phyloP scores from a whole-genome alignment of 164 flowering plant species.

The Protea cynaroides region DNA sequence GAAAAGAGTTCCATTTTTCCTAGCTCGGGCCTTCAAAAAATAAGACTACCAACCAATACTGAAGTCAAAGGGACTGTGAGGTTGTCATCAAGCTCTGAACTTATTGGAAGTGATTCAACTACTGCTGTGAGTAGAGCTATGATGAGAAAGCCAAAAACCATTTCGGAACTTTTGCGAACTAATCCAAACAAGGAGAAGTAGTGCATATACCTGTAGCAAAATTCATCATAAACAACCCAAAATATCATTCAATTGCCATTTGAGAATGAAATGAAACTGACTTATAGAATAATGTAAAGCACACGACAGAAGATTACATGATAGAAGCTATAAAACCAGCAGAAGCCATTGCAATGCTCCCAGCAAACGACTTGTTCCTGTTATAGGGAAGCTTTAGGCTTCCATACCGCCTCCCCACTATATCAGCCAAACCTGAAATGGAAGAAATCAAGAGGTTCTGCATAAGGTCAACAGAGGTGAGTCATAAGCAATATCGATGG shows the following conservation, averaged over 20 bases:
- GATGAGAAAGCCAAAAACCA: constrained; percentile 55
- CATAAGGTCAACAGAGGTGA: too few species aligned
- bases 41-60: constrained; percentile 48
- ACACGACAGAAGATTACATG: constrained; percentile 30
- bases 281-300: background rate
- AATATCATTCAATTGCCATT: background rate
- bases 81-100: constrained; percentile 84
- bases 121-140: constrained; percentile 62
- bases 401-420: constrained; percentile 82
- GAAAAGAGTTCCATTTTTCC: background rate
- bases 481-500: background rate
- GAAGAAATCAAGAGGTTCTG: too few species aligned
- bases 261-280: background rate
- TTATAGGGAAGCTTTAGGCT: constrained; percentile 68
- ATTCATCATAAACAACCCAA: constrained; percentile 1
- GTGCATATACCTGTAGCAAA: constrained; percentile 61
- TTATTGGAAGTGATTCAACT: constrained; percentile 87
- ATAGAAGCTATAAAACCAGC: constrained; percentile 75
- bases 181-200: constrained; percentile 71
- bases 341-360: constrained; percentile 69
- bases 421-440: constrained; percentile 74
- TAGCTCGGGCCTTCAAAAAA: constrained; percentile 29
- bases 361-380: constrained; percentile 60
- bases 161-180: constrained; percentile 38
- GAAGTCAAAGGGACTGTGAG: constrained; percentile 75